Percentiles rank a stretch among this genome's conserved stretches.
These are phyloP conservation scores for Aphanomyces invadans DNA, from an alignment of 352 stramenopile genomes.

Conservation along the genomic window DNA sequence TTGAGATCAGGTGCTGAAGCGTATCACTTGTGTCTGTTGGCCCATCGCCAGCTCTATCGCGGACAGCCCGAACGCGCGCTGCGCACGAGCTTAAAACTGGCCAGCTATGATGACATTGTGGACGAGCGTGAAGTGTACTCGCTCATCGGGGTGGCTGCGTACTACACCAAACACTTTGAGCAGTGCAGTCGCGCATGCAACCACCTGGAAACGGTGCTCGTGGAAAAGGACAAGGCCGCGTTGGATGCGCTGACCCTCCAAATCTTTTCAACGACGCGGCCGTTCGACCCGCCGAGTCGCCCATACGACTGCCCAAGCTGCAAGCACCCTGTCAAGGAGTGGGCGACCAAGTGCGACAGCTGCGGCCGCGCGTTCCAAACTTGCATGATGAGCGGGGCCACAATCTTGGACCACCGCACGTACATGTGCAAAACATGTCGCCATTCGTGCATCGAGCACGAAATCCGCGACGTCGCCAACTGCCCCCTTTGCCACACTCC, in stretches of 20 bases:
- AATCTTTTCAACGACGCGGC: conserved; percentile 76
- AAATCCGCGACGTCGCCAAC: conserved; percentile 70
- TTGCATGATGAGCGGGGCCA: conserved; percentile 70
- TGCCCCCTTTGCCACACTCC: conserved; percentile 85
- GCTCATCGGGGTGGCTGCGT: conserved; percentile 88
- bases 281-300: conserved; percentile 70
- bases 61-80: conserved; percentile 76
- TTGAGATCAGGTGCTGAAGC: conserved; percentile 55
- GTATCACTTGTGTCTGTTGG: conserved; percentile 91
- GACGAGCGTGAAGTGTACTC: conserved; percentile 87
- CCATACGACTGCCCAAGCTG: conserved; percentile 75
- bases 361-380: conserved; percentile 67
- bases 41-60: conserved; percentile 87
- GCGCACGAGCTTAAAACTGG: conserved; percentile 80
- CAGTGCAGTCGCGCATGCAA: conserved; percentile 89
- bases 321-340: conserved; percentile 75
- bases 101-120: conserved; percentile 88
- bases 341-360: conserved; percentile 72
- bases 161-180: conserved; percentile 87
- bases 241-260: conserved; percentile 71
- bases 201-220: conserved; percentile 71
- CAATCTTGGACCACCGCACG: conserved; percentile 65
- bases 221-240: conserved; percentile 47
- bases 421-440: conserved; percentile 81
- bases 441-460: conserved; percentile 78